These are phyloP conservation scores for Hyphodiscus hymeniophilus DNA, from an alignment of 495 filamentous ascomycete species.

Conservation along the genomic window DNA sequence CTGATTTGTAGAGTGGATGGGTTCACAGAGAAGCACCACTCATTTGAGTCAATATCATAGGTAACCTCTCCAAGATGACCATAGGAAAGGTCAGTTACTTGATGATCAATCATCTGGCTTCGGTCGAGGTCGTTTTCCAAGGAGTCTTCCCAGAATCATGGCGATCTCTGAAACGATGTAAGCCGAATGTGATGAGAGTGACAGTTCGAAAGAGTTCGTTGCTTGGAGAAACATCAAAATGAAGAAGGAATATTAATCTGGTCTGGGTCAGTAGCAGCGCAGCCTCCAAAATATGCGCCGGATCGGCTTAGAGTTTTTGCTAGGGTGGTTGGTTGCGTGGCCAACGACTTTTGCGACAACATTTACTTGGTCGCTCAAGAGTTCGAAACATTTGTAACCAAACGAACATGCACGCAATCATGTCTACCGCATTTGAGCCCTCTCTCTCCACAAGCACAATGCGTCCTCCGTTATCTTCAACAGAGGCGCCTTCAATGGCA, in stretches of 20 bases:
- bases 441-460: constrained; percentile 66
- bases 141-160: constrained; percentile 32
- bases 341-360: no score
- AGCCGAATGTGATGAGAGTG: no score
- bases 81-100: constrained; percentile 49
- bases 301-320: no score
- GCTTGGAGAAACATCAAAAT: no score
- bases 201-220: no score
- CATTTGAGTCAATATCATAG: constrained; percentile 43
- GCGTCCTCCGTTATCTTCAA: constrained; percentile 53
- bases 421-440: constrained; percentile 68
- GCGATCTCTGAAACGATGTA: constrained; percentile 1
- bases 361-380: no score
- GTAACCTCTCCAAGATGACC: constrained; percentile 53
- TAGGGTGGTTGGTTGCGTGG: no score
- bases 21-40: constrained; percentile 45
- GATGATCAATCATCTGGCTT: constrained; percentile 54
- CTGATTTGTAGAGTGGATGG: constrained; percentile 11
- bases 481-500: constrained; percentile 43
- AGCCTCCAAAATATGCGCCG: no score
- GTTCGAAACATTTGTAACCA: no score
- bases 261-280: no score
- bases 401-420: constrained; percentile 27
- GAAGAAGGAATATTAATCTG: no score
- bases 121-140: constrained; percentile 14